A percentile compares a stretch with the other conserved stretches of the same genome.
These are phyloP conservation scores for Monilinia fructigena DNA, from an alignment of 2,329 filamentous ascomycete genomes.

Conservation along the genomic window DNA sequence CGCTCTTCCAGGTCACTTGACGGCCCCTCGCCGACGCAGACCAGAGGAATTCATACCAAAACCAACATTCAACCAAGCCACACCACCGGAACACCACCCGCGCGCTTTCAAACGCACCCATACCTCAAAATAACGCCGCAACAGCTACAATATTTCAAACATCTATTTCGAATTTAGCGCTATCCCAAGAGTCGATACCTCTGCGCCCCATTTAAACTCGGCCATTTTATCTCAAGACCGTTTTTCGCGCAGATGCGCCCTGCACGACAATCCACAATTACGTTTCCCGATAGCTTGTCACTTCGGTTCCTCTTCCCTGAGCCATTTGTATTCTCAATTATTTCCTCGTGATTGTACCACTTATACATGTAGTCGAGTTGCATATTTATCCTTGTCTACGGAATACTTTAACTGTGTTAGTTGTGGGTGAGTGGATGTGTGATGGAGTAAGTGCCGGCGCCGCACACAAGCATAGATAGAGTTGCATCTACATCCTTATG, in stretches of 20 bases:
- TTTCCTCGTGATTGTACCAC: background rate
- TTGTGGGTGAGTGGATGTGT: background rate
- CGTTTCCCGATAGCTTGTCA: background rate
- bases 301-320: background rate
- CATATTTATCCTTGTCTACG: background rate
- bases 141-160: background rate
- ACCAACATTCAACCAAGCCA: background rate
- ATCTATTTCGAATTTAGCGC: too few species aligned
- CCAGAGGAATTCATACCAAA: background rate
- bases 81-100: background rate
- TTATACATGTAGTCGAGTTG: too few species aligned
- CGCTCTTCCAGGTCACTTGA: background rate
- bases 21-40: background rate
- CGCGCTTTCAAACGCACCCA: background rate
- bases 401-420: background rate
- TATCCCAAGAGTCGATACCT: background rate
- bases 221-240: background rate
- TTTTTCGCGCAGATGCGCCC: background rate
- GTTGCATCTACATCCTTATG: background rate
- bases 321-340: background rate
- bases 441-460: background rate
- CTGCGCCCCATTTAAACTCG: background rate
- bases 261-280: background rate
- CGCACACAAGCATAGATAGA: constrained; percentile 12
- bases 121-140: background rate